These are phyloP conservation scores for Melampsora larici-populina DNA, from an alignment of 1,284 basidiomycete species.

Conservation along the genomic window DNA sequence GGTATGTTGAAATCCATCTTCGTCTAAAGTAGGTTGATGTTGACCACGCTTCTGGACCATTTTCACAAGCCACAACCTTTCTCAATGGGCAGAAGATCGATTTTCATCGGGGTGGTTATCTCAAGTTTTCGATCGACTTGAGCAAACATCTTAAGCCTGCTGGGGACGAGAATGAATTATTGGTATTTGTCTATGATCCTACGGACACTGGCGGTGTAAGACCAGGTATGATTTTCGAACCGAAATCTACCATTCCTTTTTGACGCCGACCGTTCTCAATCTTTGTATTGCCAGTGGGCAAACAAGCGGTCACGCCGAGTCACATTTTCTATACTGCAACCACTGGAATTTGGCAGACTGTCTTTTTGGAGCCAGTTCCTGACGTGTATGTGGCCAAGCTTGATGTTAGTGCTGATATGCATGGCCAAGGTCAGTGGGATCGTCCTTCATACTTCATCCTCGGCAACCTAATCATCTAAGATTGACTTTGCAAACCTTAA, in stretches of 20 bases:
- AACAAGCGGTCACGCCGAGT: constrained; percentile 12
- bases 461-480: not conserved
- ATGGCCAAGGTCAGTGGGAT: constrained; percentile 19
- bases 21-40: not conserved
- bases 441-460: too few species aligned
- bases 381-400: constrained; percentile 14
- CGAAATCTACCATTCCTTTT: not conserved
- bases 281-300: constrained; percentile 18
- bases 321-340: constrained; percentile 42
- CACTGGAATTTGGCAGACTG: constrained; percentile 43
- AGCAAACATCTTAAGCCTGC: constrained; percentile 15
- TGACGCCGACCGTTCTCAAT: not conserved
- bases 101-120: constrained; percentile 43
- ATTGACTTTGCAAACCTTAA: not conserved
- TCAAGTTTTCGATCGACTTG: constrained; percentile 35
- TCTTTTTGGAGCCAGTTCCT: constrained; percentile 41
- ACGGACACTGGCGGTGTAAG: constrained; percentile 12
- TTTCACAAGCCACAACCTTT: not conserved
- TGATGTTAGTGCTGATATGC: constrained; percentile 8
- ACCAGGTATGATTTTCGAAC: constrained; percentile 7
- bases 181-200: constrained; percentile 45
- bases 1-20: not conserved
- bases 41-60: not conserved
- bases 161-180: constrained; percentile 36
- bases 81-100: constrained; percentile 39